These are phyloP conservation scores for Candida namnaoensis DNA, from an alignment of 805 yeast genomes.

Conservation along the genomic window DNA sequence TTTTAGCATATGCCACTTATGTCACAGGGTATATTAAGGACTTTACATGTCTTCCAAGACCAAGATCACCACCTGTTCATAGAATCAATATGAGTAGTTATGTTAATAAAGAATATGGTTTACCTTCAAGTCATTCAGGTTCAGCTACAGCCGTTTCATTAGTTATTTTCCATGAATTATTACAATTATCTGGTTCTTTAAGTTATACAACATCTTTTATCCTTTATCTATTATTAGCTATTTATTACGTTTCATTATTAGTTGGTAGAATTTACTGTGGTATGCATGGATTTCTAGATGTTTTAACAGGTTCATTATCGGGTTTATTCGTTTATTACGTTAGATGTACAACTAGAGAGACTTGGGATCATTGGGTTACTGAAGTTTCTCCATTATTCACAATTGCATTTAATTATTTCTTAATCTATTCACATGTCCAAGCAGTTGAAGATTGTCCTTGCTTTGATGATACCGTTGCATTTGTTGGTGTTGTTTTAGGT, in stretches of 20 bases:
- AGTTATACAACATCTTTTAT: slow-evolving; percentile 2
- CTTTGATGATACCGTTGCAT: slow-evolving; percentile 90
- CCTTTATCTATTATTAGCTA: slow-evolving; percentile 11
- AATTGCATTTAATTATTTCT: slow-evolving; percentile 30
- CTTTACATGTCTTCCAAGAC: slow-evolving; percentile 83
- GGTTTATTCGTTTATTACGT: slow-evolving; percentile 32
- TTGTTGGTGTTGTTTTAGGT: slow-evolving; percentile 81
- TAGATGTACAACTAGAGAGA: slow-evolving; percentile 17
- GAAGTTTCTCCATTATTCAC: slow-evolving; percentile 23
- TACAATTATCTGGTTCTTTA: slow-evolving; percentile 5
- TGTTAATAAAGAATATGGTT: slow-evolving; percentile 90
- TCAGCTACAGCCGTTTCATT: slow-evolving; percentile 82
- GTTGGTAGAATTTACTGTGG: slow-evolving; percentile 90
- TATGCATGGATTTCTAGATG: slow-evolving; percentile 90
- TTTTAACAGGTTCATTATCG: slow-evolving; percentile 52
- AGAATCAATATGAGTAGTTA: slow-evolving; percentile 87
- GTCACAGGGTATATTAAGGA: slow-evolving; percentile 75
- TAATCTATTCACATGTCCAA: slow-evolving; percentile 64
- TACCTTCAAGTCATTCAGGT: slow-evolving; percentile 91
- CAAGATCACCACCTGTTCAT: slow-evolving; percentile 84
- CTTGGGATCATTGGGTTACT: slow-evolving; percentile 39
- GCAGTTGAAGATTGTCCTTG: slow-evolving; percentile 96
- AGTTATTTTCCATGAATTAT: slow-evolving; percentile 25
- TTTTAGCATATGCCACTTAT: slow-evolving; percentile 45
- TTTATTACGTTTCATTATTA: slow-evolving; percentile 59